These are phyloP conservation scores for Emmonsiellopsis sp. DNA, from an alignment of 2,329 filamentous ascomycete species.

Conservation along the genomic window DNA sequence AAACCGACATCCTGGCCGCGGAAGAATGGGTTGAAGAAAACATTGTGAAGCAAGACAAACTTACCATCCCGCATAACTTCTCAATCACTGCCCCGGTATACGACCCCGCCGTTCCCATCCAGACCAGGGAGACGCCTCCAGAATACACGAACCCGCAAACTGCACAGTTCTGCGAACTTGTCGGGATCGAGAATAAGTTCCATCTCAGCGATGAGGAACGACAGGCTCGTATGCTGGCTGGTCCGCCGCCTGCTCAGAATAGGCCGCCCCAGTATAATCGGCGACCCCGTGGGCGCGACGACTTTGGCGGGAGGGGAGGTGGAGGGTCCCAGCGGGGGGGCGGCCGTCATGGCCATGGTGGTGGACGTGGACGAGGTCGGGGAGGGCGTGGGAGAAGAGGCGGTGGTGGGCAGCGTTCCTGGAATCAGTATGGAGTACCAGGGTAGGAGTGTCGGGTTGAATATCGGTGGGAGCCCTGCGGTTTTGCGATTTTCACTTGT, in stretches of 20 bases:
- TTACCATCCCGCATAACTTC: constrained; percentile 73
- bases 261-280: constrained; percentile 12
- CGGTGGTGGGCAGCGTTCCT: not conserved
- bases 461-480: too few species aligned
- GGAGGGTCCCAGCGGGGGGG: constrained; percentile 10
- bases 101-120: constrained; percentile 47
- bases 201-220: constrained; percentile 64
- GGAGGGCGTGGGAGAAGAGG: constrained; percentile 1
- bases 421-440: too few species aligned
- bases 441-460: too few species aligned
- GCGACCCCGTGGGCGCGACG: constrained; percentile 2
- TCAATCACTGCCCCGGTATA: constrained; percentile 64
- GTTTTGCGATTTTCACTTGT: too few species aligned
- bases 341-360: constrained; percentile 6
- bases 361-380: constrained; percentile 5
- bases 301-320: constrained; percentile 8
- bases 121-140: constrained; percentile 52
- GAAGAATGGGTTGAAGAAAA: constrained; percentile 73
- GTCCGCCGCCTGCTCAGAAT: constrained; percentile 39
- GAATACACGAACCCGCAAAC: constrained; percentile 90
- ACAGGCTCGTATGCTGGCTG: constrained; percentile 46
- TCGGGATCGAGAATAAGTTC: constrained; percentile 70
- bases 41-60: constrained; percentile 51
- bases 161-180: constrained; percentile 63
- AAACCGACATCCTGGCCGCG: constrained; percentile 57